phyloP scores from a whole-genome alignment of 495 filamentous ascomycete genomes.

The Bryoglossum gracile region DNA sequence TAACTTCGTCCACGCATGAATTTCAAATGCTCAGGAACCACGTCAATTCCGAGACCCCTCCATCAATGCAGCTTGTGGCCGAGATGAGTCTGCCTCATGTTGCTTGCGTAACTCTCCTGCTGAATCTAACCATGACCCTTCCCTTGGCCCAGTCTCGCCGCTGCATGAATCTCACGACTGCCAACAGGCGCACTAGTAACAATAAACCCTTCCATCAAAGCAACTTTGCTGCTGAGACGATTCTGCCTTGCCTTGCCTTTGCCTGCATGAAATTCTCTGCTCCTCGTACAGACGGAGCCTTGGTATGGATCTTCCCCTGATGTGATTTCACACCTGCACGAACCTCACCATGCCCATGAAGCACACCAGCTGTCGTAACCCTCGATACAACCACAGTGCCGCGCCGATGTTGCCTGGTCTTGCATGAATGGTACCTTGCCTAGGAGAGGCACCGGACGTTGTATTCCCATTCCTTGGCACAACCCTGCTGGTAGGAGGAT shows the following conservation, averaged over 20 bases:
- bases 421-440: constrained; percentile 17
- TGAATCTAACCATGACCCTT: constrained; percentile 5
- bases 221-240: constrained; percentile 2
- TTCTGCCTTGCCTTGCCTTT: constrained; percentile 8
- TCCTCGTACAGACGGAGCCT: constrained; percentile 11
- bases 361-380: constrained; percentile 17
- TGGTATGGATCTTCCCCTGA: constrained; percentile 14
- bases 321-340: constrained; percentile 10
- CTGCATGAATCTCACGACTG: constrained; percentile 13
- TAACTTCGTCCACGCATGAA: not conserved
- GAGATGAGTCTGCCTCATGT: constrained; percentile 13
- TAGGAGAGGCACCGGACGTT: not conserved
- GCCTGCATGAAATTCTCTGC: constrained; percentile 12
- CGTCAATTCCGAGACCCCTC: constrained; percentile 1
- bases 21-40: constrained; percentile 1
- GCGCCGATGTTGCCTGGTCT: constrained; percentile 13
- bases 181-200: constrained; percentile 6
- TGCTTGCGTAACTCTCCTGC: constrained; percentile 15
- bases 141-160: constrained; percentile 6
- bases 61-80: constrained; percentile 7
- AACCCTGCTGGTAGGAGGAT: not conserved
- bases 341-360: constrained; percentile 9
- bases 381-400: constrained; percentile 14
- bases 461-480: not conserved
- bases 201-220: constrained; percentile 5